A percentile compares a stretch with the other conserved stretches of the same genome.
Evolutionary conservation across 208 protist species (phyloP).

Genomic region (Borovskyia barvae): DNA sequence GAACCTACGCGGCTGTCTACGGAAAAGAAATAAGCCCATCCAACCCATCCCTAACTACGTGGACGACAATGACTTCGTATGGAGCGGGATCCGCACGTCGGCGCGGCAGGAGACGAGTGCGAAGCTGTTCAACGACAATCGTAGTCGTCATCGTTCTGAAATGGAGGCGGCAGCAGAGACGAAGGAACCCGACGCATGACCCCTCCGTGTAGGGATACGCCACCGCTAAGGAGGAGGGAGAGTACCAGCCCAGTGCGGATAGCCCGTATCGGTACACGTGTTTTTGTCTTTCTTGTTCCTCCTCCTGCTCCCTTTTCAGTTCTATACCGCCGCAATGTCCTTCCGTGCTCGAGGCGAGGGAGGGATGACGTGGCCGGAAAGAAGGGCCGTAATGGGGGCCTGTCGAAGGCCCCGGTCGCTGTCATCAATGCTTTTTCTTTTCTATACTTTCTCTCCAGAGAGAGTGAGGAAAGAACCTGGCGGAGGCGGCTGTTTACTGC

Average conservation of each 20-base stretch:
- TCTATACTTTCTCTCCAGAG: not conserved
- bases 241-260: too few relatives aligned
- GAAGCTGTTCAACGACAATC: not conserved
- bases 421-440: not conserved
- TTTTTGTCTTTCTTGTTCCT: not conserved
- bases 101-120: not conserved
- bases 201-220: too few relatives aligned
- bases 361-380: too few relatives aligned
- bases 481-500: too few relatives aligned
- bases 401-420: too few relatives aligned
- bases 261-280: not conserved
- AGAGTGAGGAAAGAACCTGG: too few relatives aligned
- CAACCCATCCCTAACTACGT: slow-evolving; percentile 8
- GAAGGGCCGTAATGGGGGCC: too few relatives aligned
- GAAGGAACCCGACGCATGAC: too few relatives aligned
- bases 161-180: too few relatives aligned
- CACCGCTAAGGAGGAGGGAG: too few relatives aligned
- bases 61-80: slow-evolving; percentile 19
- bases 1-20: slow-evolving; percentile 29
- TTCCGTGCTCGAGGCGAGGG: too few relatives aligned
- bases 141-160: not conserved
- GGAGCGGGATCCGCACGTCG: slow-evolving; percentile 3
- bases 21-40: slow-evolving; percentile 43
- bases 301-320: slow-evolving; percentile 2
- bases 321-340: too few relatives aligned